phyloP scores from a whole-genome alignment of 352 stramenopile species.

The Stephanocyclus meneghinianus region DNA sequence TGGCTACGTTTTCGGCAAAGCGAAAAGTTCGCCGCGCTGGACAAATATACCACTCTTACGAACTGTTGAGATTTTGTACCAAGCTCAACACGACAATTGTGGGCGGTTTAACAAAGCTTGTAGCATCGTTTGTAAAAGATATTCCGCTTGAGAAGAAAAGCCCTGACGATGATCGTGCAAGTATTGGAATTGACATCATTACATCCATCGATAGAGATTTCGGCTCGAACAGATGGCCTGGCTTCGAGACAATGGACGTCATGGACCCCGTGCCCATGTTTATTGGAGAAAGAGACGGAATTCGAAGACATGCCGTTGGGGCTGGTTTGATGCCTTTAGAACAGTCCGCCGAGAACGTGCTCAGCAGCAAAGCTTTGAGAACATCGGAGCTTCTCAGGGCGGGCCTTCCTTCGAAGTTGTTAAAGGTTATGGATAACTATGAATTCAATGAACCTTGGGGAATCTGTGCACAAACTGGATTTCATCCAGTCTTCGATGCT shows the following conservation, averaged over 20 bases:
- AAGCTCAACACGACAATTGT: constrained; percentile 54
- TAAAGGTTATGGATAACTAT: constrained; percentile 18
- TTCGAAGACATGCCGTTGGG: constrained; percentile 44
- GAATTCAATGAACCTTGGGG: constrained; percentile 10
- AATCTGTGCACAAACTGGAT: constrained; percentile 23
- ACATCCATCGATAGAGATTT: constrained; percentile 78
- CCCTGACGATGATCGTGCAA: background rate
- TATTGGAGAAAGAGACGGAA: constrained; percentile 40
- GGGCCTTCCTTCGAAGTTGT: constrained; percentile 29
- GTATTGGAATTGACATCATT: constrained; percentile 60
- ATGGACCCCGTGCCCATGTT: constrained; percentile 58
- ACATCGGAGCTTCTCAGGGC: constrained; percentile 29
- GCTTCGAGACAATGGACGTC: constrained; percentile 44
- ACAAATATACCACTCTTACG: constrained; percentile 49
- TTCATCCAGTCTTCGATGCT: constrained; percentile 54
- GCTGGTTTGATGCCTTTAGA: constrained; percentile 37
- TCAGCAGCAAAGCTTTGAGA: constrained; percentile 1
- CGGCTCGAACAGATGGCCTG: constrained; percentile 49
- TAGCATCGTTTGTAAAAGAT: constrained; percentile 59
- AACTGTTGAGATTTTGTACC: constrained; percentile 75
- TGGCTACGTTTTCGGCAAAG: constrained; percentile 50
- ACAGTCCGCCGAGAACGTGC: background rate
- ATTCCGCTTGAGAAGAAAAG: background rate
- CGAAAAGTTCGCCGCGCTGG: constrained; percentile 52
- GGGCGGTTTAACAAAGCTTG: constrained; percentile 72